Evolutionary conservation across 352 stramenopile species (phyloP).

Genomic region (Elongisporangium prolatum): DNA sequence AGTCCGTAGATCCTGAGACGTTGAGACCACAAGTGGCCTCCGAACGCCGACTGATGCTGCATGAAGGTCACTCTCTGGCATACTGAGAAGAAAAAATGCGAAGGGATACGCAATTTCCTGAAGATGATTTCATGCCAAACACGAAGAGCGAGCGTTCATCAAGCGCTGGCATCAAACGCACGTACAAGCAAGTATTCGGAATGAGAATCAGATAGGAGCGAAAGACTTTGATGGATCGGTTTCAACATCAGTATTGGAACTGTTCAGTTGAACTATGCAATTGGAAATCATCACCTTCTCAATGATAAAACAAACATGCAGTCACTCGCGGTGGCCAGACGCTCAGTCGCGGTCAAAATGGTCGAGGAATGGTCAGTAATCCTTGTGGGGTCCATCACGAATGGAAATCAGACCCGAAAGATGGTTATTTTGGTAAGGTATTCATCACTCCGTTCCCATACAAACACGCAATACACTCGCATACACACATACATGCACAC

Average conservation of each 20-base stretch:
- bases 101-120: not conserved
- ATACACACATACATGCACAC: conserved; percentile 5
- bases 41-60: not conserved
- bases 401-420: conserved; percentile 90
- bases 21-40: conserved; percentile 1
- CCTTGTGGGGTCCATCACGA: conserved; percentile 74
- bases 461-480: not conserved
- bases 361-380: conserved; percentile 70
- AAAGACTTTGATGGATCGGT: conserved; percentile 75
- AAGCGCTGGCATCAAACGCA: not conserved
- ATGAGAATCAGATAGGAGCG: conserved; percentile 82
- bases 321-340: not conserved
- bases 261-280: conserved; percentile 85
- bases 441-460: conserved; percentile 66
- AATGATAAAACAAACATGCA: conserved; percentile 16
- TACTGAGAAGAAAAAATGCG: not conserved
- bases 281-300: conserved; percentile 62
- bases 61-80: not conserved
- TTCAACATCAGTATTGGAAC: conserved; percentile 50
- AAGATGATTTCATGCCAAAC: not conserved
- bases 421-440: conserved; percentile 83
- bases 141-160: not conserved
- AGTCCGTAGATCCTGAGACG: not conserved
- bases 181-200: not conserved
- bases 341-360: not conserved